Conservation (phyloP, 1,139 yeast genomes). For the Pichia sp. region DNA sequence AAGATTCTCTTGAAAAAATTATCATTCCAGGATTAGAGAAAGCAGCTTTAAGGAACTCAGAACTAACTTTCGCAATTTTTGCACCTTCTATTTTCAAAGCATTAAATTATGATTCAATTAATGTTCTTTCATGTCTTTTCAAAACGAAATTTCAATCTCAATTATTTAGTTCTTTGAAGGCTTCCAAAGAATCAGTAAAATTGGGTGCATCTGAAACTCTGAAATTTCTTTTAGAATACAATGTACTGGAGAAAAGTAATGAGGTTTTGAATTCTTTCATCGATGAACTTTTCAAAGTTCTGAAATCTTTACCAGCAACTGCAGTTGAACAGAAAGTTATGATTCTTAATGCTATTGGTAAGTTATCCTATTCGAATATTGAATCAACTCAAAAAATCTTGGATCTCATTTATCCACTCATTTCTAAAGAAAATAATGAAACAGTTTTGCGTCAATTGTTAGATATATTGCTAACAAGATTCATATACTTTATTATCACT, state of each 20-base stretch:
- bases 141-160: slow-evolving; percentile 46
- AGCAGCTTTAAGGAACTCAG: slow-evolving; percentile 77
- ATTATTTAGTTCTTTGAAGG: slow-evolving; percentile 58
- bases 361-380: slow-evolving; percentile 26
- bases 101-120: slow-evolving; percentile 29
- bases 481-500: slow-evolving; percentile 23
- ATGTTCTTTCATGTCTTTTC: slow-evolving; percentile 34
- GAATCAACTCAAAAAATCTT: slow-evolving; percentile 34
- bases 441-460: slow-evolving; percentile 44
- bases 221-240: slow-evolving; percentile 22
- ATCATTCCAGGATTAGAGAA: slow-evolving; percentile 66
- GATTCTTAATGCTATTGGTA: slow-evolving; percentile 36
- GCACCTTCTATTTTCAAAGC: slow-evolving; percentile 42
- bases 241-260: slow-evolving; percentile 13
- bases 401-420: slow-evolving; percentile 40
- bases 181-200: slow-evolving; percentile 63
- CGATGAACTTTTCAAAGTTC: slow-evolving; percentile 48
- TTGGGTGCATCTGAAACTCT: slow-evolving; percentile 43
- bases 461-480: slow-evolving; percentile 42
- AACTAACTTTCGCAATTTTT: slow-evolving; percentile 49
- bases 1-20: slow-evolving; percentile 35
- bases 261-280: slow-evolving; percentile 30
- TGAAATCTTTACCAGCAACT: slow-evolving; percentile 56
- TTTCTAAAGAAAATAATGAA: slow-evolving; percentile 74
- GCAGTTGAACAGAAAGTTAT: slow-evolving; percentile 50